phyloP scores from a whole-genome alignment of 139 green algal genomes.

The Tetraselmis chui region DNA sequence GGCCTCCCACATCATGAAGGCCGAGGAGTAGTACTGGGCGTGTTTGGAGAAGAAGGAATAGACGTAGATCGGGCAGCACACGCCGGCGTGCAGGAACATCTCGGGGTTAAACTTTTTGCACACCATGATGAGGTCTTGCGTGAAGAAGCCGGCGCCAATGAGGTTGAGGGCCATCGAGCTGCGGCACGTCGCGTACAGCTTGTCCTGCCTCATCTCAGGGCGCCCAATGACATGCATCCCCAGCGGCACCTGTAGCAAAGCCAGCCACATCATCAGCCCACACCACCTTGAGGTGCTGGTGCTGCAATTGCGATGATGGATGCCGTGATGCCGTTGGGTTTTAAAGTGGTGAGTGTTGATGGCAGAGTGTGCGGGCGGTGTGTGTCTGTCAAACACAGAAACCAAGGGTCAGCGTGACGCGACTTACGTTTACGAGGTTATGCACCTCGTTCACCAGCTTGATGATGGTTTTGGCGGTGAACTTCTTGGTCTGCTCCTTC shows the following conservation, averaged over 20 bases:
- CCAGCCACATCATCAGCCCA: no score
- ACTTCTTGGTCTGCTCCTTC: not conserved
- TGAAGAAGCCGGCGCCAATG: constrained; percentile 23
- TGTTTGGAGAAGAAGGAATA: constrained; percentile 13
- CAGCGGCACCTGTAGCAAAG: constrained; percentile 12
- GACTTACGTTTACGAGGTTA: not conserved
- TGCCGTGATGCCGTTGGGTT: no score
- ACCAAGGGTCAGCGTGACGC: no score
- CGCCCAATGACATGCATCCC: not conserved
- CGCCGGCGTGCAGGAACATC: constrained; percentile 31
- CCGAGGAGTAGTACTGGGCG: constrained; percentile 24
- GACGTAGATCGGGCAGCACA: constrained; percentile 29
- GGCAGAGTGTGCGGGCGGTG: no score
- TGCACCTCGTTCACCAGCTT: not conserved
- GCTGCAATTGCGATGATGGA: no score
- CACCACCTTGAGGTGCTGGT: no score
- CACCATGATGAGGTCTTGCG: constrained; percentile 15
- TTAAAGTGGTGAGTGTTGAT: no score
- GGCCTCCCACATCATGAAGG: constrained; percentile 41
- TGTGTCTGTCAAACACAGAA: no score
- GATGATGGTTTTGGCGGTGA: not conserved
- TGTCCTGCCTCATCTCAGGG: constrained; percentile 2
- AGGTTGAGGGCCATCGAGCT: not conserved
- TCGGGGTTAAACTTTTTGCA: constrained; percentile 16
- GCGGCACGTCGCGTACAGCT: constrained; percentile 7